Evolutionary conservation across 169 alveolate species (phyloP), one percentile per base, ranked within the genome.

Genomic region (Plasmodium coatneyi): DNA sequence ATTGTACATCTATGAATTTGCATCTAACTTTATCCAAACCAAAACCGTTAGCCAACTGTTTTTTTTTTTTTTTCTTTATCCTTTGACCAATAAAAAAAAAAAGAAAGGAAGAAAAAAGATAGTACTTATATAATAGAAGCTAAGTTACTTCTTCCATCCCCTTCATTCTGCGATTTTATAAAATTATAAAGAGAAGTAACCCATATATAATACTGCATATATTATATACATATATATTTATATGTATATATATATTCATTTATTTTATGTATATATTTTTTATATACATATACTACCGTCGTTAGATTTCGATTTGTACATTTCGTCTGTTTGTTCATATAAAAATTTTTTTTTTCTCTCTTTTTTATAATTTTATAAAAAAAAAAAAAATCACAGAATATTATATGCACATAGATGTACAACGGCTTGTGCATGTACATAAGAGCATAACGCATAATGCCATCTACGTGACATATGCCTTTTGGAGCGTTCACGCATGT

Each of bases 351-450:
- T 66, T 19, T 60, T 60, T 5, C 3, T 56, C 30, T 4, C 36
- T 6, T 66, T 66, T 66, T 66, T 66, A 7, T 14, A 14, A 49
- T 14, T 49, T 49, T 49, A 0, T 49, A 3, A 14, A 49, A 12
- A 66, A 1, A 66, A 66, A 9, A 66, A 22, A 66, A 66, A 9
- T 66, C 16, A 10, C 76, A 22, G 76, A 32, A 66, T 66, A 66
- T 66, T 66, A 66, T 66, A 66, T 66, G 76, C 76, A 28, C 76
- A 28, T 66, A 66, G 76, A 19, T 66, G 30, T 66, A 66, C 76
- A 66, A 6, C 76, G 1, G 76, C 36, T 66, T 66, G 36, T 66
- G 30, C 36, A 66, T 66, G 6, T 66, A 66, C n/a, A 66, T 66
- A 22, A 66, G 60, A 49, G 22, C 60, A 49, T 49, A 49, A 49